phyloP scores from a whole-genome alignment of 164 flowering plant species.

The Platanus orientalis region DNA sequence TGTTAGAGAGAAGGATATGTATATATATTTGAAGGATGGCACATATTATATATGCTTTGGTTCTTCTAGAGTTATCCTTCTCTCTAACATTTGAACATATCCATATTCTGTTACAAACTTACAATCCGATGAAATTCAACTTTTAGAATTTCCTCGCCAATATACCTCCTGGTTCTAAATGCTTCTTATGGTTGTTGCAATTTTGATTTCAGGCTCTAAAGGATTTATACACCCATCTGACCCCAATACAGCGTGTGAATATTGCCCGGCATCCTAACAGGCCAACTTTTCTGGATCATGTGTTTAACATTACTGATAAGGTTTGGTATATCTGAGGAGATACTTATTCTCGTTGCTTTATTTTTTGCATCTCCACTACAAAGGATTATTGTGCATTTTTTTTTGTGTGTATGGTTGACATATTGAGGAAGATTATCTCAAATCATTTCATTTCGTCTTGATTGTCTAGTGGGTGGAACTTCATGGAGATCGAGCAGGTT shows the following conservation, averaged over 20 bases:
- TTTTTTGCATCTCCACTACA: background rate
- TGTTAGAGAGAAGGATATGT: no score
- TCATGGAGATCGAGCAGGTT: constrained; percentile 97
- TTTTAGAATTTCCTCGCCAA: background rate
- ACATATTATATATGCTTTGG: no score
- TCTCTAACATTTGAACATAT: no score
- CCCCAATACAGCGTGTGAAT: constrained; percentile 86
- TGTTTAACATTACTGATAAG: constrained; percentile 86
- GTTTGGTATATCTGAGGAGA: constrained; percentile 26
- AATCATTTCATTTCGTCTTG: background rate
- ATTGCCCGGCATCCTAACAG: constrained; percentile 96
- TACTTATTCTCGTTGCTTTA: background rate
- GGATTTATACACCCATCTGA: constrained; percentile 68
- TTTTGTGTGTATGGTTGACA: background rate
- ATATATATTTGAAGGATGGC: no score
- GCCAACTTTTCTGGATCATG: constrained; percentile 94
- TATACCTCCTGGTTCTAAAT: background rate
- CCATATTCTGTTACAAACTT: no score
- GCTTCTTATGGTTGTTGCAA: background rate
- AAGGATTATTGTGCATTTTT: background rate
- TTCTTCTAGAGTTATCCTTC: no score
- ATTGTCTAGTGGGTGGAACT: constrained; percentile 79
- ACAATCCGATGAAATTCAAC: no score
- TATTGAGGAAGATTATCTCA: constrained; percentile 1
- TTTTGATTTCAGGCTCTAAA: constrained; percentile 65